Conservation (phyloP, 495 filamentous ascomycete genomes). For the Cercophora sp. region DNA sequence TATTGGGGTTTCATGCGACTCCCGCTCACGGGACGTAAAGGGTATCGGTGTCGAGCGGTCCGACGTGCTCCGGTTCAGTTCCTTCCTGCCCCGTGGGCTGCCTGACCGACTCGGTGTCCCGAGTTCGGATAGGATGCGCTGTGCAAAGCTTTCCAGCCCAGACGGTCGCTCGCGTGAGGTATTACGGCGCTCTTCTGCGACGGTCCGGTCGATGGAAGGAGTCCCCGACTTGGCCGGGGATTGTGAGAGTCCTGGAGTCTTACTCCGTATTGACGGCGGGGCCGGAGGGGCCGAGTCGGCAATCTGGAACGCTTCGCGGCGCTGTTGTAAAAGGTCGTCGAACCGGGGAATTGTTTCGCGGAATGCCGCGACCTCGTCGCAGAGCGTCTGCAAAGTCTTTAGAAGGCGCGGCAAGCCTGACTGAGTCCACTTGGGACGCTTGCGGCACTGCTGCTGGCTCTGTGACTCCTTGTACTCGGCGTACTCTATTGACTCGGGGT, state of each 20-base stretch:
- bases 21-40: constrained; percentile 29
- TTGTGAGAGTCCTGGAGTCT: constrained; percentile 13
- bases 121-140: constrained; percentile 53
- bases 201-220: constrained; percentile 28
- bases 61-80: constrained; percentile 25
- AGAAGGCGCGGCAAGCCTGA: constrained; percentile 48
- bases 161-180: constrained; percentile 43
- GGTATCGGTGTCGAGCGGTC: constrained; percentile 32
- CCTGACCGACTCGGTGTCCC: constrained; percentile 46
- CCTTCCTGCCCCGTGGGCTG: constrained; percentile 46
- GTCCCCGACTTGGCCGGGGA: constrained; percentile 16
- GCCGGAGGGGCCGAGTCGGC: constrained; percentile 36
- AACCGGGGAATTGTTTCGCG: constrained; percentile 69
- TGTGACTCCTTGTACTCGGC: constrained; percentile 42
- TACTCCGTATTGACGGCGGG: constrained; percentile 21
- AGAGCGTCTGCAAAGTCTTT: constrained; percentile 51
- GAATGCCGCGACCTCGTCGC: constrained; percentile 61
- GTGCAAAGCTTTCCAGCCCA: constrained; percentile 51
- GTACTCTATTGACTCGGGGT: constrained; percentile 34
- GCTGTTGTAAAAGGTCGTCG: constrained; percentile 69
- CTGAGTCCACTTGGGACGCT: constrained; percentile 46
- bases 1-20: constrained; percentile 26
- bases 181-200: constrained; percentile 32
- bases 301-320: constrained; percentile 62
- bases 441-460: constrained; percentile 45